phyloP scores from a whole-genome alignment of 768 basidiomycete genomes.

The Lyophyllum shimeji region DNA sequence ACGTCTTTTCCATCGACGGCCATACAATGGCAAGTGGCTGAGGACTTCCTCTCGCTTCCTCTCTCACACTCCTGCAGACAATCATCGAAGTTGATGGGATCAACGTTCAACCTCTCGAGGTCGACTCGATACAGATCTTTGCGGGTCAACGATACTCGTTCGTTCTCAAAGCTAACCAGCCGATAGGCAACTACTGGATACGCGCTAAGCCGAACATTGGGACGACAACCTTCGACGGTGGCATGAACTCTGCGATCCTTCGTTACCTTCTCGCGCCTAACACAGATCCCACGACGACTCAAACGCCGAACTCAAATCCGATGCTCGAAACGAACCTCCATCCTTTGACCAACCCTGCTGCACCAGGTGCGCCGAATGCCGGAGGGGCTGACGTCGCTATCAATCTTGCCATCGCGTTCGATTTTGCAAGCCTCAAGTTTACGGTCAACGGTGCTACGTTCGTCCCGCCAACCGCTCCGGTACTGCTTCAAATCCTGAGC shows the following conservation, averaged over 20 bases:
- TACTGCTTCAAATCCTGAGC: conserved; percentile 44
- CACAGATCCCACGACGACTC: conserved; percentile 34
- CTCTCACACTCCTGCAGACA: conserved; percentile 19
- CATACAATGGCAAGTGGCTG: conserved; percentile 34
- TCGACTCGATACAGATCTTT: background rate
- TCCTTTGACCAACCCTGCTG: conserved; percentile 25
- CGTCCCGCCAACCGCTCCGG: conserved; percentile 35
- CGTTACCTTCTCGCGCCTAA: conserved; percentile 32
- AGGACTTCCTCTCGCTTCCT: background rate
- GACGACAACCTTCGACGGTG: conserved; percentile 25
- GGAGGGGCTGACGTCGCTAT: conserved; percentile 39
- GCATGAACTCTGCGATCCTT: conserved; percentile 42
- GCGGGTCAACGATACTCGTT: background rate
- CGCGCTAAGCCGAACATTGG: conserved; percentile 31
- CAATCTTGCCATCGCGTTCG: conserved; percentile 28
- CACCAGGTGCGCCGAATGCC: conserved; percentile 30
- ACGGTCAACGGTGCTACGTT: conserved; percentile 35
- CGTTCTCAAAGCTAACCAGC: too few species aligned
- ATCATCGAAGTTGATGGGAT: conserved; percentile 27
- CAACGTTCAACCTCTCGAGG: background rate
- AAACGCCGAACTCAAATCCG: conserved; percentile 21
- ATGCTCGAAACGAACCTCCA: conserved; percentile 38
- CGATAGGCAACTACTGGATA: background rate
- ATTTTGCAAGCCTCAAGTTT: conserved; percentile 21
- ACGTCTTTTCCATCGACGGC: conserved; percentile 42